Evolutionary conservation across 2,329 filamentous ascomycete species (phyloP).

Genomic region (Aspergillus sclerotialis): DNA sequence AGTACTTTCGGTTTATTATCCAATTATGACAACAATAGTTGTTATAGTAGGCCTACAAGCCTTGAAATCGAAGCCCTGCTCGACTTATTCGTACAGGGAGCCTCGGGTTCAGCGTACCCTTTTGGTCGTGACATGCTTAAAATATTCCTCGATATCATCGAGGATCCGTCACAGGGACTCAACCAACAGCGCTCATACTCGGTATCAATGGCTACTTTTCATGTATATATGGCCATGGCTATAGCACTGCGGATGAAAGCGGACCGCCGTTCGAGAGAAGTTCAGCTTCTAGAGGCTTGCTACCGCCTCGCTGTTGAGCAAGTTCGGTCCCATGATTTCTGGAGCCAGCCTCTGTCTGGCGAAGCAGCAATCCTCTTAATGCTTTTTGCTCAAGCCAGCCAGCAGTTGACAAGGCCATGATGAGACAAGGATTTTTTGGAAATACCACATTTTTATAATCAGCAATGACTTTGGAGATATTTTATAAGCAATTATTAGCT

Average conservation of each 20-base stretch:
- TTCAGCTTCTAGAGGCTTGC: conserved; percentile 5
- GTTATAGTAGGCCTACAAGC: not conserved
- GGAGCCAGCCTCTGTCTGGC: too few species aligned
- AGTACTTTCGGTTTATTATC: not conserved
- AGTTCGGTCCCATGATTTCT: conserved; percentile 4
- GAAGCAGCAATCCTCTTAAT: too few species aligned
- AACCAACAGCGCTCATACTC: not conserved
- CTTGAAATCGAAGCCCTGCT: conserved; percentile 6
- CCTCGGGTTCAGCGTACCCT: conserved; percentile 1
- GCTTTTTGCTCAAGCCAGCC: too few species aligned
- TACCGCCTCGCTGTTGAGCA: conserved; percentile 7
- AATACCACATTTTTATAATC: too few species aligned
- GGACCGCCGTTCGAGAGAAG: conserved; percentile 1
- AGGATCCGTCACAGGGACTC: too few species aligned
- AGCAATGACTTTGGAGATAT: too few species aligned
- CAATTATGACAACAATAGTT: not conserved
- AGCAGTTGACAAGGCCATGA: too few species aligned
- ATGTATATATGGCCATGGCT: conserved; percentile 11
- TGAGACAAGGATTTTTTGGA: too few species aligned
- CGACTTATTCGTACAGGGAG: conserved; percentile 5
- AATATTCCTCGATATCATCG: conserved; percentile 5
- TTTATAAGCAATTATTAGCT: too few species aligned
- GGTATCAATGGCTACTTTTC: conserved; percentile 8
- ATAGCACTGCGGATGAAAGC: conserved; percentile 5
- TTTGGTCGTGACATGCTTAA: conserved; percentile 2